Conservation (phyloP, 148 eudicot species). For the Tetragonia tetragonoides region DNA sequence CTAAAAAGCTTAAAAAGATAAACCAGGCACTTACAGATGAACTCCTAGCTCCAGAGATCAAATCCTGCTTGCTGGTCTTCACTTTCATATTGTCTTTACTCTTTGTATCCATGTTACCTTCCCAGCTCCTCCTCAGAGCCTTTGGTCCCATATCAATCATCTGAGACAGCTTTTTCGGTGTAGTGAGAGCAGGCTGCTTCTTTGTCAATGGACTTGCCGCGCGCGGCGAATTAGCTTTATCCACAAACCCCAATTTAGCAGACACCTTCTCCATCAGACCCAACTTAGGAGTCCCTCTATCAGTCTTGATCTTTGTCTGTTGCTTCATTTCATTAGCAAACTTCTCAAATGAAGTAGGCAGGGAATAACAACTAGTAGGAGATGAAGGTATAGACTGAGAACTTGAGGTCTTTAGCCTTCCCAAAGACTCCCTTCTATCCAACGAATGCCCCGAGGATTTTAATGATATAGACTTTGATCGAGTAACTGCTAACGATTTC, state of each 20-base stretch:
- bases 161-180: constrained; percentile 56
- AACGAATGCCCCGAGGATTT: constrained; percentile 35
- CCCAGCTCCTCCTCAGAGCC: constrained; percentile 92
- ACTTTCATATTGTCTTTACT: constrained; percentile 48
- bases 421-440: constrained; percentile 50
- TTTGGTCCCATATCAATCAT: constrained; percentile 73
- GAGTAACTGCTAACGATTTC: constrained; percentile 36
- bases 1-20: neutral
- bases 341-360: constrained; percentile 78
- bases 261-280: constrained; percentile 54
- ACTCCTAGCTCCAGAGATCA: constrained; percentile 51
- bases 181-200: constrained; percentile 38
- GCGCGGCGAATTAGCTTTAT: constrained; percentile 45
- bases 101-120: constrained; percentile 69
- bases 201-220: constrained; percentile 44
- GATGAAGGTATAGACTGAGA: constrained; percentile 78
- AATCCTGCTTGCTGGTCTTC: constrained; percentile 48
- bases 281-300: constrained; percentile 33
- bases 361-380: constrained; percentile 77
- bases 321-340: constrained; percentile 65
- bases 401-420: constrained; percentile 43
- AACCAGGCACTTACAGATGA: constrained; percentile 53
- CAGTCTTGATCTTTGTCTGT: constrained; percentile 67
- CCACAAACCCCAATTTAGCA: constrained; percentile 39
- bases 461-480: constrained; percentile 59